These are phyloP conservation scores for Lignosus rhinocerotis DNA, from an alignment of 1,284 basidiomycete genomes.

Conservation along the genomic window DNA sequence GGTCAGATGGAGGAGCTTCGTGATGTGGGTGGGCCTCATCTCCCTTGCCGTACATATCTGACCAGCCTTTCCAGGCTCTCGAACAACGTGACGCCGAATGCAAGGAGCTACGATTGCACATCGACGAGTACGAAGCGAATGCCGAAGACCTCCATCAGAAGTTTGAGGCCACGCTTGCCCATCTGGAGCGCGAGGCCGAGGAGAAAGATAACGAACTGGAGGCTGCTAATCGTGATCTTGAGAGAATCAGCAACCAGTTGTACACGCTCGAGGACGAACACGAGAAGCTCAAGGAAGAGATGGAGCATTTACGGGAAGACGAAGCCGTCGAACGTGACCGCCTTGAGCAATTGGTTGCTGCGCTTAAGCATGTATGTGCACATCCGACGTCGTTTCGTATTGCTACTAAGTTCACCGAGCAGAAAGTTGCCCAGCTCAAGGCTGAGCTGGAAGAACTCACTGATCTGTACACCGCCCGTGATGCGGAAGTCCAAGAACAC, in stretches of 20 bases:
- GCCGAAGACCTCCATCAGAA: slow-evolving; percentile 70
- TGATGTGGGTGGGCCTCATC: slow-evolving; percentile 53
- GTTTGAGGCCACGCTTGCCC: slow-evolving; percentile 70
- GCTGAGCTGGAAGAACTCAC: slow-evolving; percentile 62
- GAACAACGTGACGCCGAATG: slow-evolving; percentile 75
- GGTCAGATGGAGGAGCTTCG: slow-evolving; percentile 71
- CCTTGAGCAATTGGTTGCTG: slow-evolving; percentile 68
- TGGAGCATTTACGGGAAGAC: slow-evolving; percentile 56
- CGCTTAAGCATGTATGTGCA: slow-evolving; percentile 72
- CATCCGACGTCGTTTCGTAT: background rate
- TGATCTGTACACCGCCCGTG: slow-evolving; percentile 60
- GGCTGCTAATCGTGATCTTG: slow-evolving; percentile 70
- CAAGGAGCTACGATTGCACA: slow-evolving; percentile 69
- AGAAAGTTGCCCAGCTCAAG: slow-evolving; percentile 70
- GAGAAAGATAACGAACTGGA: slow-evolving; percentile 71
- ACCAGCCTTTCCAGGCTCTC: slow-evolving; percentile 49
- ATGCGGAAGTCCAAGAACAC: slow-evolving; percentile 59
- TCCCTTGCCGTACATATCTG: background rate
- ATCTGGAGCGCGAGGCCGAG: slow-evolving; percentile 72
- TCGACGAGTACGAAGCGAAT: slow-evolving; percentile 72
- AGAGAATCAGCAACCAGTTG: slow-evolving; percentile 68
- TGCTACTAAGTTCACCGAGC: slow-evolving; percentile 6
- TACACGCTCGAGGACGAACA: slow-evolving; percentile 60
- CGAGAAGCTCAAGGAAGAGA: slow-evolving; percentile 53
- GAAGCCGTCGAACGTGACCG: slow-evolving; percentile 72